Base-by-base conservation (phyloP, 1,284 basidiomycete species). In the Takashimella koratensis region DNA sequence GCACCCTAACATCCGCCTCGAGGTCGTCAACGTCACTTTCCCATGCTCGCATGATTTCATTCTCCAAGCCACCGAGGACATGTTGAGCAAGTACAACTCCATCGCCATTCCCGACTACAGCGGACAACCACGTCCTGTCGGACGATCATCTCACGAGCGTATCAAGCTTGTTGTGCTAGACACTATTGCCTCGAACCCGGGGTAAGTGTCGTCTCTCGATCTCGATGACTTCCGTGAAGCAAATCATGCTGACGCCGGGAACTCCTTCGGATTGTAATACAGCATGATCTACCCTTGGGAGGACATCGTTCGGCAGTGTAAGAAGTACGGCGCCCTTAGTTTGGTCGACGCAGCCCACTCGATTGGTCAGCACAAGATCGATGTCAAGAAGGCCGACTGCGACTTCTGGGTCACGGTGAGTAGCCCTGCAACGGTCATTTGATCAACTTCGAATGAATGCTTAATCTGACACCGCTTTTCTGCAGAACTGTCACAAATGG, bases 321-420 rank as follows among this genome's bases (percentile, higher is more conserved):
- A 80, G 60, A 81, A 87, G 59, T 83, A 85, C 51, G 83, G 82
- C 3, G 80, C 86, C 2, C 82, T 83, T 73, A 86, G 81, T 51
- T 71, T 93, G 16, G 73, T 96, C 13, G 92, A 96, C 63, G 92
- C 80, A 0, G 92, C 92, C 0, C 92, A 95, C 70, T 84, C 85
- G 3, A 84, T 93, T 45, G 90, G 90, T 25, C 75, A 76, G 59
- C 55, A 67, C 20, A 59, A 63, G 25, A 62, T 90, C 50, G 80
- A 90, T 67, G 62, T 91, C 44, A 78, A 77, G 8, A 75, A 79
- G 47, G 76, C 78, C 0, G 77, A 80, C 54, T 86, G 87, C 8
- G 90, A 93, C 73, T 91, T 91, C 68, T 90, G 85, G 83, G 77
- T 88, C 19, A 85, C 87, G 16, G 86, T 88, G 59, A 42, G 82